Base-by-base conservation (phyloP, 129 eudicot species). In the Deinandra increscens region DNA sequence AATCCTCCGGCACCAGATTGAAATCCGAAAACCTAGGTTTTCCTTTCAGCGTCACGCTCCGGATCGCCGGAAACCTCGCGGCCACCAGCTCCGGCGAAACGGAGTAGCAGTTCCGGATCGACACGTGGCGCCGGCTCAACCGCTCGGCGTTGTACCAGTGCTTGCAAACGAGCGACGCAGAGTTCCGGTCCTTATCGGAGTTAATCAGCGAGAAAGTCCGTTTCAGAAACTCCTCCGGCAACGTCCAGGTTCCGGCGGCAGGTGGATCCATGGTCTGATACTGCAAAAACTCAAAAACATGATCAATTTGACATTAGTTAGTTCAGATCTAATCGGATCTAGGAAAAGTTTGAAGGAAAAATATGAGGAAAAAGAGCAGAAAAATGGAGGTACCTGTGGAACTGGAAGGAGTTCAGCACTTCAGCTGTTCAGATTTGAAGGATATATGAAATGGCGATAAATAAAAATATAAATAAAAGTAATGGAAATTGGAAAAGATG, bases 141-240 rank as follows among this genome's bases (percentile, higher is more conserved):
- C 97, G 83, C 60, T 91, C 97, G 7, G 81, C 86, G 68, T 85
- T 78, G 81, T 87, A 91, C 92, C 91, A 87, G 65, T 83, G 88
- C 48, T 91, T 91, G 76, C 97, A 88, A 11, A 91, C 97, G 6
- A 85, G 81, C 7, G 95, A 87, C 15, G 74, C 68, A 41, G 89
- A 81, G 80, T 74, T 87, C 15, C 95, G 81, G 55, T 91, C 97
- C 44, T 68, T 85, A 49, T 73, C 82, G 15, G 86, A 81, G 67
- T 43, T 66, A 60, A 87, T 53, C 34, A 85, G 68, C 13, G 95
- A 76, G n/a, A 87, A 78, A 4, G 90, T 90, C 53, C 68, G 75
- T 61, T 85, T 87, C 43, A 91, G 39, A 6, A 84, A 93, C 55
- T 81, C 90, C 59, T 88, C 90, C 6, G 96, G 96, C 59, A 91